A percentile compares a stretch with the other conserved stretches of the same genome.
Evolutionary conservation across 805 yeast genomes (phyloP).

Genomic region (Middelhovenomyces tepae): DNA sequence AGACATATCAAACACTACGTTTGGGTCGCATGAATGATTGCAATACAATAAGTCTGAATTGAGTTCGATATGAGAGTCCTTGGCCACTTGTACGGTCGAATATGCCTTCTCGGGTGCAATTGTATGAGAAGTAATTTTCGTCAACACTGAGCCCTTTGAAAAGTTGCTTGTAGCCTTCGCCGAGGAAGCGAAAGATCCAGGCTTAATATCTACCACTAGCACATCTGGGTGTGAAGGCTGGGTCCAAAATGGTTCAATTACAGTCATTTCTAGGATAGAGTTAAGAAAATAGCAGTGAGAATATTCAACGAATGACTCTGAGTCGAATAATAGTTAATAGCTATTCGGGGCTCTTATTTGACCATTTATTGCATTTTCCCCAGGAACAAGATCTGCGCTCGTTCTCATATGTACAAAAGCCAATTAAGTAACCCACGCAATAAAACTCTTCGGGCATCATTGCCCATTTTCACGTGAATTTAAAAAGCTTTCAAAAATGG

Average conservation of each 20-base stretch:
- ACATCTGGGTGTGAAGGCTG: slow-evolving; percentile 8
- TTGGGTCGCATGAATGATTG: slow-evolving; percentile 9
- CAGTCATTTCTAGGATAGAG: too few species aligned
- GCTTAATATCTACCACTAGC: slow-evolving; percentile 5
- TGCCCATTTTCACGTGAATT: too few species aligned
- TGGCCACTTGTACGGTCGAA: slow-evolving; percentile 7
- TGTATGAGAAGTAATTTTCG: slow-evolving; percentile 5
- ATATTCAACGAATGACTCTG: too few species aligned
- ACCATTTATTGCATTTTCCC: too few species aligned
- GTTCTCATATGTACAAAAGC: too few species aligned
- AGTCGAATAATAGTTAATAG: too few species aligned
- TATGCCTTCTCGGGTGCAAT: slow-evolving; percentile 3
- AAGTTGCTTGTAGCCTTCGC: slow-evolving; percentile 1
- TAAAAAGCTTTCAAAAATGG: too few species aligned
- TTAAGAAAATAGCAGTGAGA: too few species aligned
- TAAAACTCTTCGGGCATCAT: too few species aligned
- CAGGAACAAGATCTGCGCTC: too few species aligned
- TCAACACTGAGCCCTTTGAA: not conserved
- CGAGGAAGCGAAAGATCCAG: slow-evolving; percentile 6
- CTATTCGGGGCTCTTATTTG: too few species aligned
- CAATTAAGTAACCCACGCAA: too few species aligned
- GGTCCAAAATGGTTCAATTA: slow-evolving; percentile 7
- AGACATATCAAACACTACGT: slow-evolving; percentile 5
- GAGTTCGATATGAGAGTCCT: slow-evolving; percentile 5
- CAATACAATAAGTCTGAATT: slow-evolving; percentile 7